phyloP scores from a whole-genome alignment of 352 stramenopile genomes.

The Globisporangium camurandrum region DNA sequence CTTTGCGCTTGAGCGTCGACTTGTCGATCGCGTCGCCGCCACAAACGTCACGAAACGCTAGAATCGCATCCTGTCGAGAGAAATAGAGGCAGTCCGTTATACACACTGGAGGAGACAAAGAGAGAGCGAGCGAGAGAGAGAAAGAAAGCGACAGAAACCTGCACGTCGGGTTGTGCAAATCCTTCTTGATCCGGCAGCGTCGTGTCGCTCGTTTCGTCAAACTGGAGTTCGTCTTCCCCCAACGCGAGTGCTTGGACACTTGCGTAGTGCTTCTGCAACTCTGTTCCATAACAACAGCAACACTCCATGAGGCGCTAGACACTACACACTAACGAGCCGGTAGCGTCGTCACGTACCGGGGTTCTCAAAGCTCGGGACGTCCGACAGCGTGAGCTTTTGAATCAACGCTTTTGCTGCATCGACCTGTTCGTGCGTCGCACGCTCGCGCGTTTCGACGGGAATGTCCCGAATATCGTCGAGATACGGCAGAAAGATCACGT shows the following conservation, averaged over 20 bases:
- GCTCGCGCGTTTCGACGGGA: constrained; percentile 26
- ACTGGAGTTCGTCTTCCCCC: constrained; percentile 61
- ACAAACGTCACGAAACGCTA: constrained; percentile 33
- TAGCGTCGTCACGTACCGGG: constrained; percentile 27
- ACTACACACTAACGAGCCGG: neutral
- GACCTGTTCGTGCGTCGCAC: constrained; percentile 42
- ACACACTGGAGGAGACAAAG: neutral
- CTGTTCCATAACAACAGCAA: constrained; percentile 23
- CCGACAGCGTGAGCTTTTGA: constrained; percentile 55
- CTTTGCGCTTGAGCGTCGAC: constrained; percentile 47
- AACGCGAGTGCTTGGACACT: constrained; percentile 71
- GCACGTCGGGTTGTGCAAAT: constrained; percentile 59
- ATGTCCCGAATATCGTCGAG: constrained; percentile 77
- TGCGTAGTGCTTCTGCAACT: constrained; percentile 82
- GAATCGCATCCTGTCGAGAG: constrained; percentile 32
- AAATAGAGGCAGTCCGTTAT: too few relatives aligned
- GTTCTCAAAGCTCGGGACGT: constrained; percentile 78
- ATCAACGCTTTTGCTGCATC: constrained; percentile 62
- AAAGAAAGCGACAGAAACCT: constrained; percentile 17
- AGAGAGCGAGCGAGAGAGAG: neutral
- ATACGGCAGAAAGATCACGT: constrained; percentile 73
- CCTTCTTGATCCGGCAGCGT: constrained; percentile 68
- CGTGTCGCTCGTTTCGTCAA: constrained; percentile 70
- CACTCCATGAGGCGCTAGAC: neutral
- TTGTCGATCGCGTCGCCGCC: constrained; percentile 43